Evolutionary conservation across 176 grass and related monocot genomes (phyloP).

Genomic region (Zoysia pacifica): DNA sequence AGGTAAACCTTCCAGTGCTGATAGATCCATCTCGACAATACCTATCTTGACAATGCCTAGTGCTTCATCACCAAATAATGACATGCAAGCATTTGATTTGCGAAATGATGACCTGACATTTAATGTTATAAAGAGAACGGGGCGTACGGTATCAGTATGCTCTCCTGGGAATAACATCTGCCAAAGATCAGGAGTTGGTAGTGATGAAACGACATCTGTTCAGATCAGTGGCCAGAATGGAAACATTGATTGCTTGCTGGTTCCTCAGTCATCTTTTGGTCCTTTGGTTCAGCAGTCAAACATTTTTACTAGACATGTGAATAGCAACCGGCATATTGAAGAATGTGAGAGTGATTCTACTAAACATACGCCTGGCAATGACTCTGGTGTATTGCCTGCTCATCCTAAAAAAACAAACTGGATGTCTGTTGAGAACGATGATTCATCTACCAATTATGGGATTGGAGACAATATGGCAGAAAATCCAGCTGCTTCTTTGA

Average conservation of each 20-base stretch:
- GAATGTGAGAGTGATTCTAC: constrained; percentile 28
- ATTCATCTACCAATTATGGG: constrained; percentile 22
- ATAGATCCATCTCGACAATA: constrained; percentile 83
- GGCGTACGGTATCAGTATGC: constrained; percentile 30
- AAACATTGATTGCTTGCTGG: constrained; percentile 32
- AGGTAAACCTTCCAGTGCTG: constrained; percentile 75
- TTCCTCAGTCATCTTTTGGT: constrained; percentile 42
- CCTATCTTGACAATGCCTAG: constrained; percentile 55
- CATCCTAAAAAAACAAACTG: constrained; percentile 33
- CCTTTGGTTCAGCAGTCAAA: constrained; percentile 39
- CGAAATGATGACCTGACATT: constrained; percentile 37
- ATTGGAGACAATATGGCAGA: constrained; percentile 28
- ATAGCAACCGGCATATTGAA: constrained; percentile 27
- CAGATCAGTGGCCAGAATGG: constrained; percentile 38
- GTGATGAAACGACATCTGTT: constrained; percentile 27
- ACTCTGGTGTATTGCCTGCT: constrained; percentile 20
- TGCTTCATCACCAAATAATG: constrained; percentile 47
- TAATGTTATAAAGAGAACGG: constrained; percentile 29
- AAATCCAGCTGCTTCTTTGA: constrained; percentile 29
- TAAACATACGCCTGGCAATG: constrained; percentile 22
- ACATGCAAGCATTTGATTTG: constrained; percentile 36
- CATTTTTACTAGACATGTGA: constrained; percentile 41
- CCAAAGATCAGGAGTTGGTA: constrained; percentile 23
- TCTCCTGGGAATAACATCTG: constrained; percentile 33
- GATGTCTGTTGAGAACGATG: constrained; percentile 20